Conservation (phyloP, 345 rosid species). For the Bruguiera gymnorhiza region DNA sequence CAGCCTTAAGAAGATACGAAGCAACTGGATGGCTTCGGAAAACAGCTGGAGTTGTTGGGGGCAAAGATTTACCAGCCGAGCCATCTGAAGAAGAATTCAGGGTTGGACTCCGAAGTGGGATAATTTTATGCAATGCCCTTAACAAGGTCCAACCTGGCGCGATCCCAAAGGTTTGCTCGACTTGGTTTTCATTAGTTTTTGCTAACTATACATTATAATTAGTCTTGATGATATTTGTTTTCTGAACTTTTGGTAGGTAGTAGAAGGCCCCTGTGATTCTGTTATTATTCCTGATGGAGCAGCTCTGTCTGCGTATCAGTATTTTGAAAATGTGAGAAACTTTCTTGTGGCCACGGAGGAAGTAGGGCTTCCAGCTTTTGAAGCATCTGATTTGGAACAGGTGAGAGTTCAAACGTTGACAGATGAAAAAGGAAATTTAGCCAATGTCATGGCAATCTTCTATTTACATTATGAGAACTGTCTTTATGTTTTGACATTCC, state of each 20-base stretch:
- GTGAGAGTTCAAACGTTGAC: constrained; percentile 1
- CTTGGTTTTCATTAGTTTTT: constrained; percentile 3
- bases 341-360: constrained; percentile 29
- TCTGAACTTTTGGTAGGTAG: constrained; percentile 16
- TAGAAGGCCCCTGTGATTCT: constrained; percentile 33
- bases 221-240: neutral
- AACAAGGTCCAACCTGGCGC: constrained; percentile 36
- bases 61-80: constrained; percentile 31
- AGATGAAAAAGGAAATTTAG: too few relatives aligned
- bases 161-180: constrained; percentile 25
- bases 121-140: constrained; percentile 28
- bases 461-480: neutral
- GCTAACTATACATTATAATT: neutral
- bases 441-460: neutral
- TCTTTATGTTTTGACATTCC: neutral
- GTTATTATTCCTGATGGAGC: constrained; percentile 26
- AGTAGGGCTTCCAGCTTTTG: constrained; percentile 32
- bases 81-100: constrained; percentile 37
- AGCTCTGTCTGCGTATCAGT: constrained; percentile 34
- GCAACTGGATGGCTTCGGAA: constrained; percentile 32
- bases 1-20: constrained; percentile 28
- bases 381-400: constrained; percentile 29
- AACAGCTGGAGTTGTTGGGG: constrained; percentile 22
- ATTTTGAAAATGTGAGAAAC: constrained; percentile 33
- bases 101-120: constrained; percentile 31